These are phyloP conservation scores for Stachybotrys elegans DNA, from an alignment of 2,329 filamentous ascomycete genomes.

Conservation along the genomic window DNA sequence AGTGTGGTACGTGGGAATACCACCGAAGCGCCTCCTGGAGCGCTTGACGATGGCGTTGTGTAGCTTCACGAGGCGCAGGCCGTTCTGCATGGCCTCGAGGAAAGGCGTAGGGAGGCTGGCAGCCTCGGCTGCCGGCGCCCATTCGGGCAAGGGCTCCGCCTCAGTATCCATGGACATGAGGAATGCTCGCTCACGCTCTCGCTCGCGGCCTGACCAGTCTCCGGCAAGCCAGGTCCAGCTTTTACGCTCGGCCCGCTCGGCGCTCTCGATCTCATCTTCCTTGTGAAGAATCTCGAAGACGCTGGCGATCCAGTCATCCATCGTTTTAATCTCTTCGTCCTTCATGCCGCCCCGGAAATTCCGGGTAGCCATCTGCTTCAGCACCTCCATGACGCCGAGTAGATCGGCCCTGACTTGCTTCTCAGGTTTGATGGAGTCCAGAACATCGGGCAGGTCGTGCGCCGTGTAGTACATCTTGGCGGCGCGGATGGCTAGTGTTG, in stretches of 20 bases:
- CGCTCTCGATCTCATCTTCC: conserved; percentile 72
- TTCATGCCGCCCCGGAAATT: conserved; percentile 81
- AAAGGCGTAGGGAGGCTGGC: conserved; percentile 65
- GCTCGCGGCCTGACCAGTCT: conserved; percentile 71
- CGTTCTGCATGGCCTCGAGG: conserved; percentile 68
- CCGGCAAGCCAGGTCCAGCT: conserved; percentile 76
- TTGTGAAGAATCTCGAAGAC: conserved; percentile 71
- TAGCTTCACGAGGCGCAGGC: conserved; percentile 74
- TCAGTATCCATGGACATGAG: conserved; percentile 67
- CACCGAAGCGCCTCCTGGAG: conserved; percentile 80
- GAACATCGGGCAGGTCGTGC: conserved; percentile 78
- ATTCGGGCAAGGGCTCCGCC: conserved; percentile 59
- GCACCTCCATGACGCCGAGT: conserved; percentile 78
- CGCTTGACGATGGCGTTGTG: conserved; percentile 87
- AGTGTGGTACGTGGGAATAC: conserved; percentile 84
- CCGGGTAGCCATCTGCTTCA: conserved; percentile 86
- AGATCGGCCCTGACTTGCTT: conserved; percentile 79
- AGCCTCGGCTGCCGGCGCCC: conserved; percentile 45
- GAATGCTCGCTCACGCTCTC: conserved; percentile 77
- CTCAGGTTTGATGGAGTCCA: conserved; percentile 85
- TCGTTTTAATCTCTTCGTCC: conserved; percentile 69
- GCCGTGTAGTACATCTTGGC: conserved; percentile 96
- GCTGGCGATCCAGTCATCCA: conserved; percentile 73
- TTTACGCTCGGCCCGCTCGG: conserved; percentile 64
- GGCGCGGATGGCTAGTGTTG: conserved; percentile 90